A percentile compares a stretch with the other conserved stretches of the same genome.
phyloP scores from a whole-genome alignment of 1,284 basidiomycete genomes.

The Leccinum pachyderme region DNA sequence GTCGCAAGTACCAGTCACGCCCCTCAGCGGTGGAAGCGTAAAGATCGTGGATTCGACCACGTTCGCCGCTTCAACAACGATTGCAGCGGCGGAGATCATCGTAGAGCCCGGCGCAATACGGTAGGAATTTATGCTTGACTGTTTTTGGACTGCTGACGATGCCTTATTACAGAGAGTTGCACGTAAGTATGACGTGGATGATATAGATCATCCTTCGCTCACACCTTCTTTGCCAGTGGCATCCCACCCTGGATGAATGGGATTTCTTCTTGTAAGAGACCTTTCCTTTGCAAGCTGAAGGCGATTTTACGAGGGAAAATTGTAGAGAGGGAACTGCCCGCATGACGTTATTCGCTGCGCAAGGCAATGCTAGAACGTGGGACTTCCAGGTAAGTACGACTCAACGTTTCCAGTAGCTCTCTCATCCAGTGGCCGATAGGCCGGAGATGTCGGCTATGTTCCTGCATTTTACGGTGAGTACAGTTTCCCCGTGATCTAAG shows the following conservation, averaged over 20 bases:
- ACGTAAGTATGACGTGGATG: slow-evolving; percentile 36
- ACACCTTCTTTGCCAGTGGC: slow-evolving; percentile 41
- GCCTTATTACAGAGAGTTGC: slow-evolving; percentile 42
- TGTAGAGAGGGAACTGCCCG: slow-evolving; percentile 46
- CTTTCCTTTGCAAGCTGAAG: background rate
- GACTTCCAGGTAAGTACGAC: slow-evolving; percentile 35
- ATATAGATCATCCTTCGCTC: slow-evolving; percentile 38
- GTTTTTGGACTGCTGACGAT: slow-evolving; percentile 33
- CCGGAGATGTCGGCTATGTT: slow-evolving; percentile 57
- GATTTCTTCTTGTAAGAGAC: slow-evolving; percentile 28
- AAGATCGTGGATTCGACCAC: slow-evolving; percentile 58
- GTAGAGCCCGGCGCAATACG: slow-evolving; percentile 57
- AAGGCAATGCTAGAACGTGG: slow-evolving; percentile 40
- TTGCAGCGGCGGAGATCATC: slow-evolving; percentile 54
- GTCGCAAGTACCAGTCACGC: slow-evolving; percentile 43
- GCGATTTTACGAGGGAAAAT: background rate
- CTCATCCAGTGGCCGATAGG: slow-evolving; percentile 26
- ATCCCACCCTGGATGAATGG: slow-evolving; percentile 44
- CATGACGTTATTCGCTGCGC: slow-evolving; percentile 39
- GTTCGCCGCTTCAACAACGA: slow-evolving; percentile 51
- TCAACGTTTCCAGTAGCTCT: background rate
- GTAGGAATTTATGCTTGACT: slow-evolving; percentile 21
- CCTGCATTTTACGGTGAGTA: slow-evolving; percentile 43
- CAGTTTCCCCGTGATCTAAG: background rate
- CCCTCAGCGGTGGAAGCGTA: slow-evolving; percentile 56